Evolutionary conservation across 768 basidiomycete species (phyloP).

Genomic region (Pisolithus marmoratus): DNA sequence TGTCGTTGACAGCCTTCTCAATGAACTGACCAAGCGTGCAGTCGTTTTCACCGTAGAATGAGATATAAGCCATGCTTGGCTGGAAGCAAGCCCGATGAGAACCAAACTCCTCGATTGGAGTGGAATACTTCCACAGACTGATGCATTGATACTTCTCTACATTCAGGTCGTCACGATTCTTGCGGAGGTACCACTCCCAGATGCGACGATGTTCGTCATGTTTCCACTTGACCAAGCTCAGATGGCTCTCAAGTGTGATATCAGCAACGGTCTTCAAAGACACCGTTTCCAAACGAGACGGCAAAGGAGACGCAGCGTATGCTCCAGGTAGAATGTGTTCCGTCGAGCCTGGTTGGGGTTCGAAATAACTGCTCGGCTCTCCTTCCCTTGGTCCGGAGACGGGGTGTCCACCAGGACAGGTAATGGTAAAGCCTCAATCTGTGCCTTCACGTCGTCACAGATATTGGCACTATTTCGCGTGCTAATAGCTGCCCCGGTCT

Average conservation of each 20-base stretch:
- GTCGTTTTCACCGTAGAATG: slow-evolving; percentile 91
- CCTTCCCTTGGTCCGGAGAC: slow-evolving; percentile 25
- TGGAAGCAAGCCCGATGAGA: slow-evolving; percentile 72
- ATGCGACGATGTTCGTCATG: slow-evolving; percentile 84
- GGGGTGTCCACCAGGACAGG: slow-evolving; percentile 37
- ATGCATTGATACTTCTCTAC: slow-evolving; percentile 94
- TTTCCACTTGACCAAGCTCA: slow-evolving; percentile 66
- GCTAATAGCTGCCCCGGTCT: slow-evolving; percentile 14
- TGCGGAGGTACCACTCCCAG: slow-evolving; percentile 94
- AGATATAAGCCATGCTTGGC: slow-evolving; percentile 66
- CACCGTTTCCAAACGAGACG: slow-evolving; percentile 31
- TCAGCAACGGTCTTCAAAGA: slow-evolving; percentile 59
- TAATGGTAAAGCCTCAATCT: slow-evolving; percentile 50
- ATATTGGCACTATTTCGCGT: slow-evolving; percentile 12
- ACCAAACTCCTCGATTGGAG: slow-evolving; percentile 68
- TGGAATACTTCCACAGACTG: slow-evolving; percentile 69
- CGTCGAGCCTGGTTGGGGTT: slow-evolving; percentile 27
- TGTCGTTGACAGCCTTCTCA: slow-evolving; percentile 68
- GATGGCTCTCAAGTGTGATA: slow-evolving; percentile 68
- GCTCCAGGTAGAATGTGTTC: slow-evolving; percentile 26
- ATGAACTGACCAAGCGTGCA: slow-evolving; percentile 91
- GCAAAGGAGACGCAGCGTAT: slow-evolving; percentile 26
- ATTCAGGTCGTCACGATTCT: slow-evolving; percentile 80
- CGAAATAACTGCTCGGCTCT: slow-evolving; percentile 39
- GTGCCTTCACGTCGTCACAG: slow-evolving; percentile 55